phyloP scores from a whole-genome alignment of 176 grass and related monocot genomes.

The Carex cristatella region DNA sequence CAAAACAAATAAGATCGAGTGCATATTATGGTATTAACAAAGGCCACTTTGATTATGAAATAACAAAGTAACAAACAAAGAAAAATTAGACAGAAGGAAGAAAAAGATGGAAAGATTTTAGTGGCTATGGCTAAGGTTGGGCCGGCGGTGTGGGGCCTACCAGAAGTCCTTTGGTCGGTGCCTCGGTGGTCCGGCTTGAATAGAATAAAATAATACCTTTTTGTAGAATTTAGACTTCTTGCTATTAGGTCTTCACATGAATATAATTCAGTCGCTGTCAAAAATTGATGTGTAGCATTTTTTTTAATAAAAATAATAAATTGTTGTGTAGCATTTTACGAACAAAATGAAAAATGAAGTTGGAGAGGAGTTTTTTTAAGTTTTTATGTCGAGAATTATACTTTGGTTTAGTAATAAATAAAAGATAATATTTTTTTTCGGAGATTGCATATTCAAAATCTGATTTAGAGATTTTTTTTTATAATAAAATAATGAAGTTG shows the following conservation, averaged over 20 bases:
- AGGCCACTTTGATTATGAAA: constrained; percentile 6
- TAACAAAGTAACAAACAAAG: background rate
- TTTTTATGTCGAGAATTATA: too few relatives aligned
- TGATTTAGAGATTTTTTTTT: too few relatives aligned
- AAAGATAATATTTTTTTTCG: too few relatives aligned
- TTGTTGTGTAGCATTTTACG: background rate
- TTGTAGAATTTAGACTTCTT: background rate
- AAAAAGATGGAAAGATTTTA: constrained; percentile 1
- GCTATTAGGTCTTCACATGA: background rate
- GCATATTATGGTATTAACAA: background rate
- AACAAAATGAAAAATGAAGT: background rate
- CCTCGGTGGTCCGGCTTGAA: background rate
- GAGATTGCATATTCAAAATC: too few relatives aligned
- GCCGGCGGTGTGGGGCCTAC: background rate
- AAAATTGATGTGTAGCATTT: background rate
- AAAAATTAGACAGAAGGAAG: background rate
- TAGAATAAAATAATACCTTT: background rate
- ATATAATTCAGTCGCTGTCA: background rate
- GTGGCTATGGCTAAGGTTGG: constrained; percentile 10
- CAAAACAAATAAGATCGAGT: background rate
- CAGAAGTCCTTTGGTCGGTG: constrained; percentile 4
- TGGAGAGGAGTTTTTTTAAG: too few relatives aligned
- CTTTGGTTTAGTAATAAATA: too few relatives aligned
- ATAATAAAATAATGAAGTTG: too few relatives aligned
- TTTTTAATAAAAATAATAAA: background rate